Percentiles rank a stretch among this genome's conserved stretches.
Evolutionary conservation across 306 rosid genomes (phyloP).

Genomic region (Carpinus viminea): DNA sequence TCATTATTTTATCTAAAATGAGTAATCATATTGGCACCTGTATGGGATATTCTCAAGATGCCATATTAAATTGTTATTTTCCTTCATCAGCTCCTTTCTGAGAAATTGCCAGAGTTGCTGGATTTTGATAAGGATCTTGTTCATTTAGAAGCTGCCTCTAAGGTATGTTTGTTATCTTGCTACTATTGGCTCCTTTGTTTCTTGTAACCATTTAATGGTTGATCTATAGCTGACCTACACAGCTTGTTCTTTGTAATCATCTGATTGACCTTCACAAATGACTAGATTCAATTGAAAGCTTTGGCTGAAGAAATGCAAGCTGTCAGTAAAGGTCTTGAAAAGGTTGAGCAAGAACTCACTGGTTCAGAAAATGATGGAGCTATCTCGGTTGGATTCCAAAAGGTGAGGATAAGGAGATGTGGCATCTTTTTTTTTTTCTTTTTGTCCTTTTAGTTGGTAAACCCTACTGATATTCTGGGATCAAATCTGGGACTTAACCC

Average conservation of each 20-base stretch:
- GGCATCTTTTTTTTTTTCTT: not conserved
- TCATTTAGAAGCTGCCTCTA: slow-evolving; percentile 94
- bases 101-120: slow-evolving; percentile 90
- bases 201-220: slow-evolving; percentile 3
- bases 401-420: slow-evolving; percentile 47
- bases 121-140: slow-evolving; percentile 93
- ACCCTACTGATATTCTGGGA: not conserved
- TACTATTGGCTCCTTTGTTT: slow-evolving; percentile 19
- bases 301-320: slow-evolving; percentile 99
- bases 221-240: slow-evolving; percentile 3
- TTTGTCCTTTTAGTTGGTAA: slow-evolving; percentile 2
- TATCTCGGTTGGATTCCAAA: slow-evolving; percentile 78
- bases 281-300: slow-evolving; percentile 91
- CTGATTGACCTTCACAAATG: slow-evolving; percentile 19
- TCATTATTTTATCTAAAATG: not conserved
- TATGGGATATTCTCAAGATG: slow-evolving; percentile 28
- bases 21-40: slow-evolving; percentile 8
- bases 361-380: slow-evolving; percentile 86
- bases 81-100: slow-evolving; percentile 69
- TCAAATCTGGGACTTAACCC: not conserved
- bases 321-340: slow-evolving; percentile 96
- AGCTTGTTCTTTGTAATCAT: not conserved
- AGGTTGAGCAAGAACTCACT: slow-evolving; percentile 93
- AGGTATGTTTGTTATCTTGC: slow-evolving; percentile 55
- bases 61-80: slow-evolving; percentile 22